These are phyloP conservation scores for Mycotypha africana DNA, from an alignment of 371 early-diverging fungal genomes.

Conservation along the genomic window DNA sequence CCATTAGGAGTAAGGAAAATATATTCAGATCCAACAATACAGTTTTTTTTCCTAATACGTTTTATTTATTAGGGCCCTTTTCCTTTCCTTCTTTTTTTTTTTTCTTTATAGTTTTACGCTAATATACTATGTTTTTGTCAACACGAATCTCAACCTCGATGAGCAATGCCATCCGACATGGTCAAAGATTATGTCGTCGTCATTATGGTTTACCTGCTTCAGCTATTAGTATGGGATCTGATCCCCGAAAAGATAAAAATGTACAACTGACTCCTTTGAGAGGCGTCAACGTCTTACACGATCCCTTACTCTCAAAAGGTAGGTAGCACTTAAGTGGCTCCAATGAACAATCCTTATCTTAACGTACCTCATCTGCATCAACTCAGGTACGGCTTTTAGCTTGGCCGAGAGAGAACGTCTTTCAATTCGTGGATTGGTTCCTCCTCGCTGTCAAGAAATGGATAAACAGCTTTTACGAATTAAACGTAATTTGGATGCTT, in stretches of 20 bases:
- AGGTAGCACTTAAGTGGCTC: background rate
- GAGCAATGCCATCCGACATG: background rate
- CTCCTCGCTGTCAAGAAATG: conserved; percentile 63
- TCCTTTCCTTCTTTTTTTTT: background rate
- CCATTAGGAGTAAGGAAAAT: too few species aligned
- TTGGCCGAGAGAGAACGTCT: conserved; percentile 59
- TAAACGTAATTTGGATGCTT: conserved; percentile 55
- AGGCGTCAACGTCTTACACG: conserved; percentile 57
- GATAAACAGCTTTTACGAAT: conserved; percentile 57
- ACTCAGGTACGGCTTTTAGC: conserved; percentile 56
- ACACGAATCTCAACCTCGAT: background rate
- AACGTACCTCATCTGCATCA: too few species aligned
- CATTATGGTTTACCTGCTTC: conserved; percentile 16
- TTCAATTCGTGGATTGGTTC: conserved; percentile 63
- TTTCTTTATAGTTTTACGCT: background rate
- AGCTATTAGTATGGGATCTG: conserved; percentile 27
- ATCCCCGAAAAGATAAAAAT: conserved; percentile 54
- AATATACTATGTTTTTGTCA: background rate
- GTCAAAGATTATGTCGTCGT: too few species aligned
- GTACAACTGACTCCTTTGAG: conserved; percentile 49
- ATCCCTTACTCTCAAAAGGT: conserved; percentile 56
- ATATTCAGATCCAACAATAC: too few species aligned
- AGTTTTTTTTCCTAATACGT: too few species aligned
- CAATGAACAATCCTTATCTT: too few species aligned
- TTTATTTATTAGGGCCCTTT: too few species aligned